A percentile compares a stretch with the other conserved stretches of the same genome.
Evolutionary conservation across 192 early-diverging fungal species (phyloP).

Genomic region (Entomortierella lignicola): DNA sequence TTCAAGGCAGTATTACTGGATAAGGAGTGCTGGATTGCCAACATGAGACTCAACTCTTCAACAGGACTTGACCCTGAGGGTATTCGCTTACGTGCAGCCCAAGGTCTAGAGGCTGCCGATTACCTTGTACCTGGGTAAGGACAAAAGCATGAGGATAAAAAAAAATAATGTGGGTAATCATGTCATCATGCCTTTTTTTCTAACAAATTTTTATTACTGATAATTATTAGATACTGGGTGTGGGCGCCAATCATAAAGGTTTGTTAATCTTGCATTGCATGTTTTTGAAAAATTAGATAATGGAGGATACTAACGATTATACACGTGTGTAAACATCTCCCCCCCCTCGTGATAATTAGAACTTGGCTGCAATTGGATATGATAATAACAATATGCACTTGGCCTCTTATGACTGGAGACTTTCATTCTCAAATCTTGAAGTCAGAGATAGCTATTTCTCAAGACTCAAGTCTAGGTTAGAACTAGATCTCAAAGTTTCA

Average conservation of each 20-base stretch:
- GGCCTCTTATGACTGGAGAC: conserved; percentile 91
- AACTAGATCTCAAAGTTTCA: conserved; percentile 59
- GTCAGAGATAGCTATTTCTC: conserved; percentile 86
- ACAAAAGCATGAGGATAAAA: background rate
- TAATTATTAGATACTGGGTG: conserved; percentile 88
- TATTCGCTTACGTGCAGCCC: conserved; percentile 85
- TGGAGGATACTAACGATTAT: background rate
- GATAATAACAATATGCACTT: conserved; percentile 90
- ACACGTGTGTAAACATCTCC: too few relatives aligned
- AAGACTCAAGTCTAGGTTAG: conserved; percentile 77
- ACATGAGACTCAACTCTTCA: conserved; percentile 82
- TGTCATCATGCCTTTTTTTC: conserved; percentile 12
- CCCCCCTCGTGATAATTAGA: too few relatives aligned
- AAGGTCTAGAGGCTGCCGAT: conserved; percentile 88
- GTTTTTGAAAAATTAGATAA: too few relatives aligned
- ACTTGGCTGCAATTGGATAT: conserved; percentile 86
- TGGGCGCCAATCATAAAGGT: conserved; percentile 70
- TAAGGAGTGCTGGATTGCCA: conserved; percentile 87
- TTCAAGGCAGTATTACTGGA: conserved; percentile 86
- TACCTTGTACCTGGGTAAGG: conserved; percentile 86
- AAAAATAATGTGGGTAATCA: conserved; percentile 2
- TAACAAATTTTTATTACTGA: too few relatives aligned
- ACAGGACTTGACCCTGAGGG: conserved; percentile 89
- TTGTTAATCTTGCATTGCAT: background rate
- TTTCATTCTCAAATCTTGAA: conserved; percentile 83